Percentiles rank a stretch among this genome's conserved stretches.
Evolutionary conservation across 805 yeast species (phyloP).

Genomic region (Yarrowia alimentaria): DNA sequence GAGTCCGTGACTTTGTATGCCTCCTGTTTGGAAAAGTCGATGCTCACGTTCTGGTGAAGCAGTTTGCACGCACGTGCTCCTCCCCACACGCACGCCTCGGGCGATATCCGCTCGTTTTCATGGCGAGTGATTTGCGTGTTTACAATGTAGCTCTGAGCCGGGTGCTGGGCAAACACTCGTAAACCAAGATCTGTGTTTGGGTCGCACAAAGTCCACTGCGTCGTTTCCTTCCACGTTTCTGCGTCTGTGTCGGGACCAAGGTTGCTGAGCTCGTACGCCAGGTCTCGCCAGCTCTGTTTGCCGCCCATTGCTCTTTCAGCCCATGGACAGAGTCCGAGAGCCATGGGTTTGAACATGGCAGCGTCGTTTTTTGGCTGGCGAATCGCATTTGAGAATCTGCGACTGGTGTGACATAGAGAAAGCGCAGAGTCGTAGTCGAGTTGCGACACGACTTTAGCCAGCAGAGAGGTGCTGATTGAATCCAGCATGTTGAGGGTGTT

Average conservation of each 20-base stretch:
- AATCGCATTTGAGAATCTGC: background rate
- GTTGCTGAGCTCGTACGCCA: slow-evolving; percentile 9
- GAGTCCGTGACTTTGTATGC: too few relatives aligned
- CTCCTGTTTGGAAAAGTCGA: too few relatives aligned
- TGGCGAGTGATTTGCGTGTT: slow-evolving; percentile 2
- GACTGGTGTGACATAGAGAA: background rate
- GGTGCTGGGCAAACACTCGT: slow-evolving; percentile 1
- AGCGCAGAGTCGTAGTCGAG: slow-evolving; percentile 18
- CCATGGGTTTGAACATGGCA: slow-evolving; percentile 12
- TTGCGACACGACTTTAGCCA: slow-evolving; percentile 1
- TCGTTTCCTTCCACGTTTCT: slow-evolving; percentile 23
- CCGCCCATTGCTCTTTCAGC: background rate
- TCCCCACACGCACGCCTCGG: too few relatives aligned
- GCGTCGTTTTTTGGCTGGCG: slow-evolving; percentile 15
- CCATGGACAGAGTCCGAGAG: slow-evolving; percentile 2
- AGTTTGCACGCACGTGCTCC: too few relatives aligned
- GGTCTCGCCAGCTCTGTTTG: slow-evolving; percentile 12
- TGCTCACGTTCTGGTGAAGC: too few relatives aligned
- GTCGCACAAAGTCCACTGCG: slow-evolving; percentile 14
- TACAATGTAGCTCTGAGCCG: background rate
- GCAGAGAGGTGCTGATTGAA: background rate
- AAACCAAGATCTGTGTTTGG: slow-evolving; percentile 11
- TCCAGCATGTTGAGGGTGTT: background rate
- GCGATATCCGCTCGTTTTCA: background rate
- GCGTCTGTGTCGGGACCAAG: slow-evolving; percentile 24